phyloP scores from a whole-genome alignment of 2,329 filamentous ascomycete genomes.

The Fusarium sp. region DNA sequence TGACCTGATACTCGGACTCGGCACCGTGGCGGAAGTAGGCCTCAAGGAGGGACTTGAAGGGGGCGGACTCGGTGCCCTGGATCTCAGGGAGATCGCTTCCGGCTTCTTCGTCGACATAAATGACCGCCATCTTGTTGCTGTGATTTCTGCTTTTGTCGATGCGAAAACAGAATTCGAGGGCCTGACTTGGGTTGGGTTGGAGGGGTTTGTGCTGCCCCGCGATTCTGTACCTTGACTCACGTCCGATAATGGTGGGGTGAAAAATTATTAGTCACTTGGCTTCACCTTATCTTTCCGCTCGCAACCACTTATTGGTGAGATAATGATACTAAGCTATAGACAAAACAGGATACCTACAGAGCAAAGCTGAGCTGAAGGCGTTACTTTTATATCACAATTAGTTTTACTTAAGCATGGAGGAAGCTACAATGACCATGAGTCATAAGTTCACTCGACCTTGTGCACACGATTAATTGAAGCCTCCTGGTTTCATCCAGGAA shows the following conservation, averaged over 20 bases:
- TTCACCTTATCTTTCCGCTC: slow-evolving; percentile 17
- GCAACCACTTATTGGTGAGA: slow-evolving; percentile 6
- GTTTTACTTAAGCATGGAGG: background rate
- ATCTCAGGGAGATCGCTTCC: slow-evolving; percentile 77
- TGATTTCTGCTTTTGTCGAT: slow-evolving; percentile 18
- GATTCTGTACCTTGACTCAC: slow-evolving; percentile 35
- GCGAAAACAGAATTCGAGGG: slow-evolving; percentile 21
- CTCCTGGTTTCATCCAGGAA: background rate
- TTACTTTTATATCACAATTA: background rate
- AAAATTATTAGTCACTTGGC: slow-evolving; percentile 36
- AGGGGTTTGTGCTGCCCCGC: slow-evolving; percentile 38
- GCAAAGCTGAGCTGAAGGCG: background rate
- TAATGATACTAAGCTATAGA: background rate
- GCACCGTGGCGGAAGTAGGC: slow-evolving; percentile 69
- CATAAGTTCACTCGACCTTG: background rate
- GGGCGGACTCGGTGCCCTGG: slow-evolving; percentile 75
- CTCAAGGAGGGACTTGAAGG: slow-evolving; percentile 83
- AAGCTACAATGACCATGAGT: background rate
- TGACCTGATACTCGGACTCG: slow-evolving; percentile 58
- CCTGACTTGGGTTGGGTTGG: slow-evolving; percentile 14
- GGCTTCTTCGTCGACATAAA: slow-evolving; percentile 75
- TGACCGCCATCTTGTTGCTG: slow-evolving; percentile 49
- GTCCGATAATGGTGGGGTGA: slow-evolving; percentile 37
- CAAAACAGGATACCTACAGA: background rate
- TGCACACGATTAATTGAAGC: background rate